Base-by-base conservation (phyloP, 306 rosid species). In the Astragalus glycyphyllos region DNA sequence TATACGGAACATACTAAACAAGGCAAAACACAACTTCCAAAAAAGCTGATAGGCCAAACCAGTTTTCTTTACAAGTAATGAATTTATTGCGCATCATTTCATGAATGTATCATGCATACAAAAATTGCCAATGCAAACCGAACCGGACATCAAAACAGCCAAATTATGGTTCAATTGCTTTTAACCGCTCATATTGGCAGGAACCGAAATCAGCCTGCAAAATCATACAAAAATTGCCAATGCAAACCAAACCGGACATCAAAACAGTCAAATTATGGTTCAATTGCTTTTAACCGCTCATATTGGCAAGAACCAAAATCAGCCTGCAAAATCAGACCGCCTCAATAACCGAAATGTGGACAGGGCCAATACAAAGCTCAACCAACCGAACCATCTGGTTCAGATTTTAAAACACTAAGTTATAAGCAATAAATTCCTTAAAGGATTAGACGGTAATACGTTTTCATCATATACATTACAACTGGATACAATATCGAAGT, bases 401-500 rank as follows among this genome's bases (percentile, higher is more conserved):
- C 4, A 3, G 31, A 1, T 26, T 26, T 26, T 26, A 26, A 26
- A 26, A 26, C 31, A 26, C 31, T 26, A 2, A 3, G n/a, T 26
- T 26, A 26, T 26, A 16, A 54, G 4, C 13, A 69, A 37, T 8
- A 53, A 10, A 40, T 7, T 9, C 32, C 4, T 58, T 35, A 5
- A 6, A 58, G 59, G 26, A 9, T 40, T 37, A 66, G 47, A 23
- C 46, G 34, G 47, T 32, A 47, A 17, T 45, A 46, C 44, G n/a
- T 37, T 50, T 57, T 66, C 11, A 67, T 55, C 46, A 76, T 41
- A 20, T 14, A 17, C 4, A 64, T 16, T 42, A 64, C 53, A 13
- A 11, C 50, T 8, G 35, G 15, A 71, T 16, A 57, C 26, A 73
- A 42, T 45, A 40, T 56, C 46, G 45, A 44, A 68, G 51, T 35